Conservation (phyloP, 495 filamentous ascomycete genomes). For the Aspergillus haitiensis region DNA sequence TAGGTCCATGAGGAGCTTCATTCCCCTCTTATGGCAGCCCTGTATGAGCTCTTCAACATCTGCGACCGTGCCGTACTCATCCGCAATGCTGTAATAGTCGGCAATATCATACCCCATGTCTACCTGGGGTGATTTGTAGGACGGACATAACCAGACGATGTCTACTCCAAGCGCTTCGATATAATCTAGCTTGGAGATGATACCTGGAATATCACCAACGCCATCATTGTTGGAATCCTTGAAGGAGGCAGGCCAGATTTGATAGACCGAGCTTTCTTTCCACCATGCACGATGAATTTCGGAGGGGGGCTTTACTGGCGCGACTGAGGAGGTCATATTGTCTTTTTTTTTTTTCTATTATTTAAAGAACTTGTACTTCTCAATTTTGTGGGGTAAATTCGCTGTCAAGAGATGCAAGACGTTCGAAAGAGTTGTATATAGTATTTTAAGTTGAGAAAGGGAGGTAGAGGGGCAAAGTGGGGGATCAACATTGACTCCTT, state of each 20-base stretch:
- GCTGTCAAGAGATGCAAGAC: background rate
- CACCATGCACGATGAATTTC: conserved; percentile 51
- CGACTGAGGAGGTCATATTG: conserved; percentile 7
- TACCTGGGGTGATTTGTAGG: conserved; percentile 65
- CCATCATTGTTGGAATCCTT: conserved; percentile 68
- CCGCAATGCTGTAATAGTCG: conserved; percentile 64
- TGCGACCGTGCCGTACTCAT: conserved; percentile 59
- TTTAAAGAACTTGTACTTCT: too few relatives aligned
- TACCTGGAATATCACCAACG: conserved; percentile 66
- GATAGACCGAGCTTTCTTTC: conserved; percentile 62
- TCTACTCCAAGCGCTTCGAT: conserved; percentile 63
- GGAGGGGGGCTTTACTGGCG: conserved; percentile 26
- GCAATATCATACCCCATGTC: conserved; percentile 67
- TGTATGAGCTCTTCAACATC: conserved; percentile 66
- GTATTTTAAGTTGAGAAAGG: background rate
- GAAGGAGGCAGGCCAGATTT: conserved; percentile 68
- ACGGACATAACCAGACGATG: conserved; percentile 67
- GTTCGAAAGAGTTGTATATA: background rate
- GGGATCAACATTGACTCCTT: background rate
- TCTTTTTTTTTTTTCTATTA: conserved; percentile 1
- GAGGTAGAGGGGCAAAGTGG: background rate
- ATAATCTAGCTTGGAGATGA: conserved; percentile 65
- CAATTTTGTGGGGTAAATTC: background rate
- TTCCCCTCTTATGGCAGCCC: conserved; percentile 55
- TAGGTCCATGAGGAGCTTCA: conserved; percentile 72